Evolutionary conservation across 306 rosid genomes (phyloP), one percentile per base, ranked within the genome.

Genomic region (Betula pendula): DNA sequence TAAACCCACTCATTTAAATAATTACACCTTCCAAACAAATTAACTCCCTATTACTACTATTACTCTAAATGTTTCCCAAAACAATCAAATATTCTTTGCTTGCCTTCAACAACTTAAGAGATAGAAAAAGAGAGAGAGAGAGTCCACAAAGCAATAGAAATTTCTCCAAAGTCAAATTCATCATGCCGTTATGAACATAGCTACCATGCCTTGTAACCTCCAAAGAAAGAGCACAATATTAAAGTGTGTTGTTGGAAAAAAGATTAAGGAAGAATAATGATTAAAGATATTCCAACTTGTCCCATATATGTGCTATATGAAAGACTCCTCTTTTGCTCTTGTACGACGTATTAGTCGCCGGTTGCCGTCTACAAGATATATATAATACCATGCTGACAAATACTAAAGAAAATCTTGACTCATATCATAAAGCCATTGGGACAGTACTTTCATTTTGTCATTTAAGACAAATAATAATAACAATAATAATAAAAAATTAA

Each of bases 121-220:
- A 14, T 10, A 29, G 33, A 47, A 53, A 62, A 60, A 68, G 49
- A 66, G 63, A 85, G 74, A 80, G 78, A 77, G 59, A 68, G 45
- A 51, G 86, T 77, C 84, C 82, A 83, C 85, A 53, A 16, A 48
- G 83, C 75, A 77, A 56, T 13, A 70, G 29, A 51, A 60, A 79
- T 53, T 68, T 72, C 76, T 48, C 48, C 71, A 49, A 86, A 83
- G 91, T 87, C 88, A 85, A 89, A 84, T 43, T 78, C 84, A 77
- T 84, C 84, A 81, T 85, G 84, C 85, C 84, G 82, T 78, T 35
- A 79, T 79, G 82, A 81, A 65, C 50, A 51, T 74, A 85, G 68
- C 76, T 66, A 40, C 81, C 85, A 79, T 75, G 88, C 85, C 81
- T 80, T 75, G 33, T 62, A 78, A 80, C 82, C 77, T 71, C 80